Evolutionary conservation across 2,329 filamentous ascomycete genomes (phyloP).

Genomic region (Fusarium avenaceum): DNA sequence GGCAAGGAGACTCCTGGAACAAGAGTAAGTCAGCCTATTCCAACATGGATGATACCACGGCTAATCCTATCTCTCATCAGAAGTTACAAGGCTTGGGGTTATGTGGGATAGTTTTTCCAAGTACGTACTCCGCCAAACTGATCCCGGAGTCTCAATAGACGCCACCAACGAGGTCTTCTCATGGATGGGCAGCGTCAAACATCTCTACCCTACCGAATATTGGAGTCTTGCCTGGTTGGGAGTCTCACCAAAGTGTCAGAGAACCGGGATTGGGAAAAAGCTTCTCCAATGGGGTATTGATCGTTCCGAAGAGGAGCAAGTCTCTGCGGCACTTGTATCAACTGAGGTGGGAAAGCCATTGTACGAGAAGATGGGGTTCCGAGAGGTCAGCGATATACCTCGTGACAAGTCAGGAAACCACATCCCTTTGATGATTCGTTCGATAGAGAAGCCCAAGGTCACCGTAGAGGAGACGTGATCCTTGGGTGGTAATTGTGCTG

Average conservation of each 20-base stretch:
- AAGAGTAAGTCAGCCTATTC: slow-evolving; percentile 1
- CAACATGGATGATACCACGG: accelerated
- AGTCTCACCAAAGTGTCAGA: slow-evolving; percentile 22
- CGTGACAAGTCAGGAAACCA: slow-evolving; percentile 3
- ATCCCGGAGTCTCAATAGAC: not conserved
- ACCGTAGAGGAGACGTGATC: not conserved
- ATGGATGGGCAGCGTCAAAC: not conserved
- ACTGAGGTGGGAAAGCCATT: slow-evolving; percentile 1
- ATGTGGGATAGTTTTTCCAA: not conserved
- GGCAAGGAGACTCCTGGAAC: slow-evolving; percentile 37
- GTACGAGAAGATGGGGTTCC: slow-evolving; percentile 31
- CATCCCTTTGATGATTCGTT: slow-evolving; percentile 24
- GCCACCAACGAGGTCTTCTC: not conserved
- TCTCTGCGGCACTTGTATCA: slow-evolving; percentile 23
- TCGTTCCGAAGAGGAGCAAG: slow-evolving; percentile 25
- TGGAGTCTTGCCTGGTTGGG: slow-evolving; percentile 28
- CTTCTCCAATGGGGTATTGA: slow-evolving; percentile 32
- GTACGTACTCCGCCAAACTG: not conserved
- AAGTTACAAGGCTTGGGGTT: slow-evolving; percentile 1
- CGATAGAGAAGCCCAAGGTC: not conserved
- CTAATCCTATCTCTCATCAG: accelerated
- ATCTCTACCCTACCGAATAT: slow-evolving; percentile 20
- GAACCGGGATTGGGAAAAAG: slow-evolving; percentile 24
- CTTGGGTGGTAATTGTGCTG: not conserved
- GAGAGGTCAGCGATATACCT: not conserved